Evolutionary conservation across 1,139 yeast species (phyloP).

Genomic region (Pichia sp.): DNA sequence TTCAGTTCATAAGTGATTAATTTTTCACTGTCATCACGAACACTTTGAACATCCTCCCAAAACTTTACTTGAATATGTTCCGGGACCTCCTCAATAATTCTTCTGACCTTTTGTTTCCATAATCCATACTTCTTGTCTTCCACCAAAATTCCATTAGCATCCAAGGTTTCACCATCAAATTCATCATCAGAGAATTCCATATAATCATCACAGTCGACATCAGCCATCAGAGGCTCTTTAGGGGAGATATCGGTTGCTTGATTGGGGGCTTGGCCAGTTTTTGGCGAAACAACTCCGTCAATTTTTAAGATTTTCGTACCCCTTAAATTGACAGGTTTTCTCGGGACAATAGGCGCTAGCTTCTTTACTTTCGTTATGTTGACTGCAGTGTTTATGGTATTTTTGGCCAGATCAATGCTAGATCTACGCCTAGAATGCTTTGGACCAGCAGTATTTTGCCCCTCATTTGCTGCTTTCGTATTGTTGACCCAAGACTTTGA

Average conservation of each 20-base stretch:
- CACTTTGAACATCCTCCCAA: slow-evolving; percentile 31
- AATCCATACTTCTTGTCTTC: slow-evolving; percentile 44
- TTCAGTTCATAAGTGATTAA: slow-evolving; percentile 12
- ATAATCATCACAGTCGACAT: slow-evolving; percentile 14
- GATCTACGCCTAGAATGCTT: slow-evolving; percentile 19
- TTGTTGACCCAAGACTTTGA: not conserved
- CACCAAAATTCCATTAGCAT: not conserved
- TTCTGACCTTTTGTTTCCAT: slow-evolving; percentile 45
- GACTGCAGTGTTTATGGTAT: slow-evolving; percentile 1
- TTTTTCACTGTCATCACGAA: slow-evolving; percentile 26
- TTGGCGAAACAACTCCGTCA: not conserved
- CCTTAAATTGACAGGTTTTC: slow-evolving; percentile 15
- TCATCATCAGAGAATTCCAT: slow-evolving; percentile 30
- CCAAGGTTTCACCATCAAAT: slow-evolving; percentile 11
- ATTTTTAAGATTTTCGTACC: slow-evolving; percentile 6
- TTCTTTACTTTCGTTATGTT: slow-evolving; percentile 9
- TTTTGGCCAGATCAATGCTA: slow-evolving; percentile 12
- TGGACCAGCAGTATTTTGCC: not conserved
- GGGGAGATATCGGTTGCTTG: not conserved
- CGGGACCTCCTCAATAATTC: slow-evolving; percentile 39
- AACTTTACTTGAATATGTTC: slow-evolving; percentile 32
- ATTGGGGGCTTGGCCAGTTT: not conserved
- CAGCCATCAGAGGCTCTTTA: not conserved
- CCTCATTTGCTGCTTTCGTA: no score
- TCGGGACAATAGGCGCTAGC: slow-evolving; percentile 32